Base-by-base conservation (phyloP, 306 rosid genomes). In the Vigna radiata region DNA sequence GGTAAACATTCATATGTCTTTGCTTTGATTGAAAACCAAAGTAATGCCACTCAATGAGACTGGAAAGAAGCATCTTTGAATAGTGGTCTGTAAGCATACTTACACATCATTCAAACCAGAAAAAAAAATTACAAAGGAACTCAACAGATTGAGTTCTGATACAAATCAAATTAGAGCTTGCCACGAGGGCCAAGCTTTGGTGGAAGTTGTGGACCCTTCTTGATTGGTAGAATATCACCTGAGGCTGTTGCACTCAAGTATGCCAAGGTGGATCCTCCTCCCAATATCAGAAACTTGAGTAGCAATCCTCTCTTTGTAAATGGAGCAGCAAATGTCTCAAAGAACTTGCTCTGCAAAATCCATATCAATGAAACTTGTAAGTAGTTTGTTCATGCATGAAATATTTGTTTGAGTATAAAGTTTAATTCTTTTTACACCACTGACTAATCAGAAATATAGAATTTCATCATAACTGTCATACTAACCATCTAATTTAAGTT, bases 161-260 rank as follows among this genome's bases (percentile, higher is more conserved):
- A 68, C 53, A 21, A 53, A 83, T 70, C 0, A 18, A 64, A 23
- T 91, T 86, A 95, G 91, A 95, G 81, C 90, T 91, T 95, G 92
- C 87, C 99, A 73, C 99, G 97, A 0, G 99, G 99, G 16, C 99
- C 99, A 1, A 63, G 88, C 88, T 87, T 73, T 14, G 99, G 97
- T 60, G 99, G 99, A 36, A 89, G 99, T 85, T 92, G 97, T 68
- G 99, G 99, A 37, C 97, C 99, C 86, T 89, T 95, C 92, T 89
- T 87, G 86, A 95, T 92, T 17, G 99, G 99, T 25, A 95, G 88
- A 78, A 92, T 29, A 68, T 95, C 99, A 67, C 77, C 94, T 0
- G 97, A 68, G 53, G 97, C 92, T 3, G 97, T 95, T 80, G 97
- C 85, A 67, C 97, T 90, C 76, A 69, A 68, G 88, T 90, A 95